Evolutionary conservation across 352 stramenopile species (phyloP).

Genomic region (Pythium plurisporium): DNA sequence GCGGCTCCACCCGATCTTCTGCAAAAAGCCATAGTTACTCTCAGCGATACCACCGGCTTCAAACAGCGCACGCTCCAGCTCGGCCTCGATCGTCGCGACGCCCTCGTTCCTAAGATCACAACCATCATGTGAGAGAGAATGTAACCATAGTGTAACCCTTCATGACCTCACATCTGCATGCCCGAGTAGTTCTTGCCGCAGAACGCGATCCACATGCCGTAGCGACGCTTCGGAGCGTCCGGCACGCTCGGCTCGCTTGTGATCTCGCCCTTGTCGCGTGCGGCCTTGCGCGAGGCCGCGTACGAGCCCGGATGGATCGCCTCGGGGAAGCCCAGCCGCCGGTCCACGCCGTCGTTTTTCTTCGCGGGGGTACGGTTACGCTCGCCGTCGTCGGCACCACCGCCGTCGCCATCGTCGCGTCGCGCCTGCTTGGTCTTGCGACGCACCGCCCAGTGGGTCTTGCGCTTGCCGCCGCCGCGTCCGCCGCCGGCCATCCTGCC

Average conservation of each 20-base stretch:
- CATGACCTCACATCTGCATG: constrained; percentile 77
- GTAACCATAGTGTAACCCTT: neutral
- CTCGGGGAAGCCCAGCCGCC: constrained; percentile 52
- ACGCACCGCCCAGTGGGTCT: constrained; percentile 68
- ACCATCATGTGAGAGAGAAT: neutral
- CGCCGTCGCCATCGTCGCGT: neutral
- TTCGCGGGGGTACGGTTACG: constrained; percentile 12
- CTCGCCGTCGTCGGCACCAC: neutral
- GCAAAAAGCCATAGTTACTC: constrained; percentile 86
- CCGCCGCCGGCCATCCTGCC: no score
- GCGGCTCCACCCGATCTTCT: constrained; percentile 90
- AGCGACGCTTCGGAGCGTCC: constrained; percentile 48
- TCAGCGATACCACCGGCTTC: constrained; percentile 83
- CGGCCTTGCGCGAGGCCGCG: constrained; percentile 37
- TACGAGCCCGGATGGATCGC: constrained; percentile 74
- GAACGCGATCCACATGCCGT: constrained; percentile 84
- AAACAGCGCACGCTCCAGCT: constrained; percentile 86
- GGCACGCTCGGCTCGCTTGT: neutral
- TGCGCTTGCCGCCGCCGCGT: constrained; percentile 54
- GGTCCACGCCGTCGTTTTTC: constrained; percentile 32
- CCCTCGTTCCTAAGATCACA: constrained; percentile 64
- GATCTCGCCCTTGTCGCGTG: constrained; percentile 12
- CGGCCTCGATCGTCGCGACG: constrained; percentile 87
- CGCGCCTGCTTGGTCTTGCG: constrained; percentile 72
- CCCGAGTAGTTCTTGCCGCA: constrained; percentile 88